Evolutionary conservation across 305 asterid genomes (phyloP).

Genomic region (Solanum hybrid): DNA sequence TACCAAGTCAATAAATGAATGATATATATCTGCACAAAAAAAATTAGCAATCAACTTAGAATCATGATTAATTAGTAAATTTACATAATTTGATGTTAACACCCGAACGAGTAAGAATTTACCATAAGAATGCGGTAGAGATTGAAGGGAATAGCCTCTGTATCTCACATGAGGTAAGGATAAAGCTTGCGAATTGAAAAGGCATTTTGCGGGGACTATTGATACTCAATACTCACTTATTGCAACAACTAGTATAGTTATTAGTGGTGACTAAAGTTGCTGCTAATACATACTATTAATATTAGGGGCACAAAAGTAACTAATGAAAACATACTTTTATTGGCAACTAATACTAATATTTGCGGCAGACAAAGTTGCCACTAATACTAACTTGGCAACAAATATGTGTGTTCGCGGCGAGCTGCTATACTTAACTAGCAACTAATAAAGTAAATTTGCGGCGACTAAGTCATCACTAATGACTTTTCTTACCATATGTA

Average conservation of each 20-base stretch:
- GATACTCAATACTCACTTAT: background rate
- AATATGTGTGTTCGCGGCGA: background rate
- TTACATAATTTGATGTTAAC: background rate
- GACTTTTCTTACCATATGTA: too few species aligned
- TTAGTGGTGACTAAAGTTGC: background rate
- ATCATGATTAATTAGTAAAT: background rate
- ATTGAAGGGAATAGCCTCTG: background rate
- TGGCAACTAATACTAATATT: background rate
- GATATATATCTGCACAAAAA: background rate
- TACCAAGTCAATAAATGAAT: background rate
- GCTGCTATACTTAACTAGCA: too few species aligned
- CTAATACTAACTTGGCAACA: background rate
- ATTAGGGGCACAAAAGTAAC: background rate
- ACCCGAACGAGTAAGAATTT: background rate
- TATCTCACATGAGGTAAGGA: background rate
- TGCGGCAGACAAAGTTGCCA: background rate
- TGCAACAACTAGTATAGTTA: background rate
- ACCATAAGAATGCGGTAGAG: background rate
- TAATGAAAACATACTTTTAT: background rate
- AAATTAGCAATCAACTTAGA: background rate
- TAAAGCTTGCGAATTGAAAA: background rate
- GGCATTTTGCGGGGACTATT: background rate
- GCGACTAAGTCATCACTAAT: background rate
- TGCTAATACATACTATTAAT: too few species aligned
- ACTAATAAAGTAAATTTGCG: too few species aligned